Conservation (phyloP, 305 asterid genomes). For the Nicotiana rustica region DNA sequence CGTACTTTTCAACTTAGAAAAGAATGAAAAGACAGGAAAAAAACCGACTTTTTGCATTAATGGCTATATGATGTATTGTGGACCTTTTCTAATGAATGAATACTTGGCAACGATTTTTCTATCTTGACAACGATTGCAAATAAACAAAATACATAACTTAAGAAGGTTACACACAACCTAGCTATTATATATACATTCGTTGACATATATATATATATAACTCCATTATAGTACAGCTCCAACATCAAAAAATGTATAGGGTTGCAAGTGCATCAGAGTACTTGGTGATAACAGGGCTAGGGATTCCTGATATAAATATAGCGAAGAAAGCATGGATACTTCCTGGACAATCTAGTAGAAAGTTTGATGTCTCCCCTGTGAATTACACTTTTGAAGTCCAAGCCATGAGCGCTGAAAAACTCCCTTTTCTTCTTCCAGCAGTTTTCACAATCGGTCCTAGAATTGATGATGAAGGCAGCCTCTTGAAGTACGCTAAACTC, state of each 20-base stretch:
- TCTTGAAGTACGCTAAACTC: conserved; percentile 63
- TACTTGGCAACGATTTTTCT: background rate
- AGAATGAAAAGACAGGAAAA: background rate
- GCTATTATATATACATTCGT: too few relatives aligned
- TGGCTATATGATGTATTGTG: background rate
- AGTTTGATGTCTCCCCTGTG: conserved; percentile 63
- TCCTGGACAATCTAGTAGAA: conserved; percentile 57
- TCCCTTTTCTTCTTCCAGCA: conserved; percentile 71
- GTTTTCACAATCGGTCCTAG: conserved; percentile 78
- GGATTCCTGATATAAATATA: conserved; percentile 54
- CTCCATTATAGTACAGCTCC: background rate
- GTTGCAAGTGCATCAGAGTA: conserved; percentile 72
- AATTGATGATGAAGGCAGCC: conserved; percentile 48
- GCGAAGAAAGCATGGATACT: conserved; percentile 61
- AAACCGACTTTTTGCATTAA: background rate
- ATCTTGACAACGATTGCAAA: background rate
- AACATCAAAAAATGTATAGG: conserved; percentile 40
- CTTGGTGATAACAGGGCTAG: conserved; percentile 62
- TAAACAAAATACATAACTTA: background rate
- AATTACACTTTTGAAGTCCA: conserved; percentile 79
- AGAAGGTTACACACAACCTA: background rate
- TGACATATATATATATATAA: too few relatives aligned
- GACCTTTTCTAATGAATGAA: background rate
- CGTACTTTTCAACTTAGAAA: background rate
- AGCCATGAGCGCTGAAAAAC: conserved; percentile 79